A percentile compares a stretch with the other conserved stretches of the same genome.
Conservation (phyloP, 2,329 filamentous ascomycete species). For the Mariannaea sp. region DNA sequence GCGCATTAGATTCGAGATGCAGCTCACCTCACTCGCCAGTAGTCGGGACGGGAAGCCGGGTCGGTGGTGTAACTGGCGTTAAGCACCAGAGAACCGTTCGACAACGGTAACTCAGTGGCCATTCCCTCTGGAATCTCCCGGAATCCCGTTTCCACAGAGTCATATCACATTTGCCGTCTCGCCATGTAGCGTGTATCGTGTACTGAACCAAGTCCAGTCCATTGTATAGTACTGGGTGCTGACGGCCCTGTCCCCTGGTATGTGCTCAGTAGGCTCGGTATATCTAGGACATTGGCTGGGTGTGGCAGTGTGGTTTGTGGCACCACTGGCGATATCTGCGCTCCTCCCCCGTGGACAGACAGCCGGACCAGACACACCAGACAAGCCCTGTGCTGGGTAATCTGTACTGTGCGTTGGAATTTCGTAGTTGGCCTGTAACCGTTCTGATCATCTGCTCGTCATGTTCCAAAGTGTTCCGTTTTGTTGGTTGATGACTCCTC, state of each 20-base stretch:
- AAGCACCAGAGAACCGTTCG: slow-evolving; percentile 5
- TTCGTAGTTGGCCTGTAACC: too few relatives aligned
- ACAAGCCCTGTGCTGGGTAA: too few relatives aligned
- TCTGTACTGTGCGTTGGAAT: too few relatives aligned
- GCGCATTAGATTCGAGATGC: slow-evolving; percentile 24
- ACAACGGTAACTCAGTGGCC: slow-evolving; percentile 2
- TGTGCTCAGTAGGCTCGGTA: slow-evolving; percentile 6
- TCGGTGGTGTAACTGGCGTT: background rate
- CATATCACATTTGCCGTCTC: background rate
- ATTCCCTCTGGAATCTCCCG: slow-evolving; percentile 7
- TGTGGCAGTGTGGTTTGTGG: too few relatives aligned
- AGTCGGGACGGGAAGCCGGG: slow-evolving; percentile 1
- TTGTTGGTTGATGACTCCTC: slow-evolving; percentile 1
- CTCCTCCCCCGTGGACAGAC: too few relatives aligned
- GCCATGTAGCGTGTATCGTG: too few relatives aligned
- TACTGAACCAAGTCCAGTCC: too few relatives aligned
- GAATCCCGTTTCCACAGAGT: background rate
- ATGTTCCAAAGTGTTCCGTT: background rate
- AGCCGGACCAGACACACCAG: too few relatives aligned
- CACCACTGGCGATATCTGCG: slow-evolving; percentile 7
- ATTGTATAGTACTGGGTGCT: slow-evolving; percentile 1
- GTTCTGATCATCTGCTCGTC: background rate
- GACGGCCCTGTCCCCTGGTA: too few relatives aligned
- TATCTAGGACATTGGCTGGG: slow-evolving; percentile 8
- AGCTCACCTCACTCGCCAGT: background rate